phyloP scores from a whole-genome alignment of 2,329 filamentous ascomycete species.

The Arthroderma sp. region DNA sequence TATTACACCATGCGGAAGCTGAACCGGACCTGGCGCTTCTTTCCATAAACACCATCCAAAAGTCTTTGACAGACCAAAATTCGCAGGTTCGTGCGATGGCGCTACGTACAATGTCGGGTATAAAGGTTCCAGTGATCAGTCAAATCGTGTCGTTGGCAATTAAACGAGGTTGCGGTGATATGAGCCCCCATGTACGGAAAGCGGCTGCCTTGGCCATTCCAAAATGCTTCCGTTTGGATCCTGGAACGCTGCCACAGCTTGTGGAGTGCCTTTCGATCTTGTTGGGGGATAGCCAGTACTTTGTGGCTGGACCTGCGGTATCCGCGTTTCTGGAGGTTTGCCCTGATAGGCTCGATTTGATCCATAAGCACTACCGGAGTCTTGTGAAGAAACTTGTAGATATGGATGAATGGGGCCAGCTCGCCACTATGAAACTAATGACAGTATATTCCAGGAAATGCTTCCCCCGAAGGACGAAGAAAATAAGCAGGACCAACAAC shows the following conservation, averaged over 20 bases:
- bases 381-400: conserved; percentile 85
- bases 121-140: conserved; percentile 92
- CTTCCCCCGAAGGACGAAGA: conserved; percentile 59
- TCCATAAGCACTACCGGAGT: conserved; percentile 78
- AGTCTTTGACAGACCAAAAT: conserved; percentile 84
- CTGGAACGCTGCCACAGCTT: conserved; percentile 69
- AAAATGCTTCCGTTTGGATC: conserved; percentile 88
- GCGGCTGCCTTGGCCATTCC: conserved; percentile 87
- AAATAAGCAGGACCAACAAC: conserved; percentile 42
- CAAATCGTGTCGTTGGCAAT: conserved; percentile 95
- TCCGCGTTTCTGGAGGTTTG: conserved; percentile 81
- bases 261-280: conserved; percentile 67
- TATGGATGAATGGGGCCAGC: conserved; percentile 98
- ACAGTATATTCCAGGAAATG: conserved; percentile 73
- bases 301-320: conserved; percentile 88
- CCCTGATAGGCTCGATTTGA: conserved; percentile 70
- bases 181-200: conserved; percentile 87
- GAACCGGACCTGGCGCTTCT: conserved; percentile 91
- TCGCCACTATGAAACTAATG: conserved; percentile 71
- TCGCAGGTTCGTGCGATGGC: conserved; percentile 84
- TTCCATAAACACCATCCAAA: conserved; percentile 98
- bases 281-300: conserved; percentile 85
- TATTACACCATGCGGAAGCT: conserved; percentile 89
- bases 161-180: conserved; percentile 83
- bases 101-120: conserved; percentile 91